Percentiles rank a stretch among this genome's conserved stretches.
Conservation (phyloP, 1,139 yeast species). For the Yamadazyma conglobata region DNA sequence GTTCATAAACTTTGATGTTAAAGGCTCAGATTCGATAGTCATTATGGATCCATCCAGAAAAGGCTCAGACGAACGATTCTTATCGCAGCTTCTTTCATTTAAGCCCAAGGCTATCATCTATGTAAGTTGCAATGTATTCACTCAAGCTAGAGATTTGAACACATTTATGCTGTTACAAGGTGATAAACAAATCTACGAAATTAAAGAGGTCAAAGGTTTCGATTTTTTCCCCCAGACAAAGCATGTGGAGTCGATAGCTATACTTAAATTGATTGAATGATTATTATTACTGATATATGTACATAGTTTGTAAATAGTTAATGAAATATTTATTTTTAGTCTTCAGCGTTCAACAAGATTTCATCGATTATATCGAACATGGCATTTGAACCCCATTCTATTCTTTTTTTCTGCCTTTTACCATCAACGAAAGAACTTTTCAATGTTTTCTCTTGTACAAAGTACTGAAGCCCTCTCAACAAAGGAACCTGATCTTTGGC, state of each 20-base stretch:
- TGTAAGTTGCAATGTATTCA: conserved; percentile 45
- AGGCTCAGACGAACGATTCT: conserved; percentile 34
- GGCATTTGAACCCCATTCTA: conserved; percentile 67
- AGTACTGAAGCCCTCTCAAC: conserved; percentile 71
- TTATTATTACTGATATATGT: conserved; percentile 4
- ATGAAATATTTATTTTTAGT: conserved; percentile 2
- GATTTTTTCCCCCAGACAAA: conserved; percentile 50
- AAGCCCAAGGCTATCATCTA: conserved; percentile 37
- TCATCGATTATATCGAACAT: conserved; percentile 55
- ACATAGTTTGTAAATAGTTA: conserved; percentile 2
- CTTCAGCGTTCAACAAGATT: conserved; percentile 10
- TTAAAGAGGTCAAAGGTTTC: conserved; percentile 36
- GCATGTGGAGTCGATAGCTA: conserved; percentile 44
- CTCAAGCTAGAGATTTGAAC: conserved; percentile 44
- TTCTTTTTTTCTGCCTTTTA: conserved; percentile 56
- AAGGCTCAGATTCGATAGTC: conserved; percentile 34
- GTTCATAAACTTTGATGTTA: conserved; percentile 23
- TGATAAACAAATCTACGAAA: conserved; percentile 20
- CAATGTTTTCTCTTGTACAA: conserved; percentile 53
- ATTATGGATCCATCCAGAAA: conserved; percentile 48
- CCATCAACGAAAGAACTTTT: conserved; percentile 53
- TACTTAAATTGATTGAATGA: conserved; percentile 22
- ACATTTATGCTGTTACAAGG: conserved; percentile 24
- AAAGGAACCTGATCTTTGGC: conserved; percentile 62
- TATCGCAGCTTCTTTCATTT: conserved; percentile 35